phyloP scores from a whole-genome alignment of 208 protist genomes.

The Trypanosoma scelopori region DNA sequence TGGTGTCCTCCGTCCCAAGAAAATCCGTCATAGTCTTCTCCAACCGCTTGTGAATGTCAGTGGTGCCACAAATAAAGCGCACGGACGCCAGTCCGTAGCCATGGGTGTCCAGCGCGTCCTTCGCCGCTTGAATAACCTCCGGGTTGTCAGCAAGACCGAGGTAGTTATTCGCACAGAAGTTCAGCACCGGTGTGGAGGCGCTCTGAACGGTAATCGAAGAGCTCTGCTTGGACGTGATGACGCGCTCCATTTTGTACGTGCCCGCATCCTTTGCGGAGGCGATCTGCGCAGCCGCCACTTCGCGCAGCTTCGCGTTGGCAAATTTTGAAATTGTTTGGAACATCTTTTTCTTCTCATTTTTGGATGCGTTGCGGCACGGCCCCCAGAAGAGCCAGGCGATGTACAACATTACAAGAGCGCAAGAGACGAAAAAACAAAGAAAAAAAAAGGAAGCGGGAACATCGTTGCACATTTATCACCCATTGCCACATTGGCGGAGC shows the following conservation, averaged over 20 bases:
- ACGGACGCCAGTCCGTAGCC: constrained; percentile 81
- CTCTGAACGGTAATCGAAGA: constrained; percentile 45
- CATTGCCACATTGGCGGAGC: background rate
- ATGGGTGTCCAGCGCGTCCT: constrained; percentile 60
- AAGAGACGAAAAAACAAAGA: constrained; percentile 1
- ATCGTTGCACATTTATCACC: background rate
- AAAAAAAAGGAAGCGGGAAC: constrained; percentile 22
- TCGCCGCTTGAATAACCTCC: constrained; percentile 67
- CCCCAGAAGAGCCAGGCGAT: constrained; percentile 8
- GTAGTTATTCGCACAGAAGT: constrained; percentile 94
- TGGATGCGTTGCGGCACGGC: background rate
- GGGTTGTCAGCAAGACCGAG: constrained; percentile 68
- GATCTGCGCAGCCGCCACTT: constrained; percentile 34
- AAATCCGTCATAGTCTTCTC: constrained; percentile 70
- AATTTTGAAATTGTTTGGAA: constrained; percentile 14
- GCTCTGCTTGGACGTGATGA: constrained; percentile 69
- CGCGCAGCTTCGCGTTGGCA: constrained; percentile 16
- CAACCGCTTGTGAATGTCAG: constrained; percentile 85
- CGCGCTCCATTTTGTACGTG: constrained; percentile 79
- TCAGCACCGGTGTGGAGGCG: constrained; percentile 46
- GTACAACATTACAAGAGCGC: background rate
- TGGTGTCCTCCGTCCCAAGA: constrained; percentile 78
- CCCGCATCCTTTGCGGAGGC: constrained; percentile 47
- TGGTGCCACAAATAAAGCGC: constrained; percentile 91
- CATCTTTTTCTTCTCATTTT: constrained; percentile 22